Conservation (phyloP, 2,329 filamentous ascomycete species). For the Cadophora malorum region DNA sequence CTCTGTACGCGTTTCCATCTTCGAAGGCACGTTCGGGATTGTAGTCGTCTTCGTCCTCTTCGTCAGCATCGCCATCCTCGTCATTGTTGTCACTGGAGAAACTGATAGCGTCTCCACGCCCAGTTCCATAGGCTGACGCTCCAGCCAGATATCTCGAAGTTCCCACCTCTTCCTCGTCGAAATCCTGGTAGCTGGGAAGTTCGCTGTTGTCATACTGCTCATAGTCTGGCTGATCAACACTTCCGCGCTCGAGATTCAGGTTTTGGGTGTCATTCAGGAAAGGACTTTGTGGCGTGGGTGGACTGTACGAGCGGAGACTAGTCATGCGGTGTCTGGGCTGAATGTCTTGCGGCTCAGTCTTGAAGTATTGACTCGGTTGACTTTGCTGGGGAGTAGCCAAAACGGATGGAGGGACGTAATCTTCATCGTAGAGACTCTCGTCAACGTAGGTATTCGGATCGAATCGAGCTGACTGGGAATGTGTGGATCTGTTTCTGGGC, state of each 20-base stretch:
- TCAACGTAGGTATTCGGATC: constrained; percentile 9
- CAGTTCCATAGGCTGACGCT: neutral
- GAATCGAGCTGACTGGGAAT: neutral
- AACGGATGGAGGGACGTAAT: neutral
- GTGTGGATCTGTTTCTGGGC: neutral
- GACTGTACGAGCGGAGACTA: neutral
- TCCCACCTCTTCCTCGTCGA: neutral
- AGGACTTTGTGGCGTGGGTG: neutral
- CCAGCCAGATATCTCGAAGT: neutral
- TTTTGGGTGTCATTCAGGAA: neutral
- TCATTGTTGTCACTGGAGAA: neutral
- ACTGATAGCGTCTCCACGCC: neutral
- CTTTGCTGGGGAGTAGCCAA: neutral
- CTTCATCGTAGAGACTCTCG: constrained; percentile 12
- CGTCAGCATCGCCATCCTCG: neutral
- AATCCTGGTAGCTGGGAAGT: neutral
- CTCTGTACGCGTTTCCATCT: neutral
- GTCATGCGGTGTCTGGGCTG: neutral
- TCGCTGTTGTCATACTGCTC: neutral
- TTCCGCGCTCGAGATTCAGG: neutral
- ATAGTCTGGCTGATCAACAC: neutral
- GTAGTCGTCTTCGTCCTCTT: neutral
- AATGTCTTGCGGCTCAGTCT: neutral
- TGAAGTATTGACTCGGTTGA: neutral
- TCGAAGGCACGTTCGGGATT: neutral